A percentile compares a stretch with the other conserved stretches of the same genome.
phyloP scores from a whole-genome alignment of 345 rosid genomes.

The Hibiscus mutabilis region DNA sequence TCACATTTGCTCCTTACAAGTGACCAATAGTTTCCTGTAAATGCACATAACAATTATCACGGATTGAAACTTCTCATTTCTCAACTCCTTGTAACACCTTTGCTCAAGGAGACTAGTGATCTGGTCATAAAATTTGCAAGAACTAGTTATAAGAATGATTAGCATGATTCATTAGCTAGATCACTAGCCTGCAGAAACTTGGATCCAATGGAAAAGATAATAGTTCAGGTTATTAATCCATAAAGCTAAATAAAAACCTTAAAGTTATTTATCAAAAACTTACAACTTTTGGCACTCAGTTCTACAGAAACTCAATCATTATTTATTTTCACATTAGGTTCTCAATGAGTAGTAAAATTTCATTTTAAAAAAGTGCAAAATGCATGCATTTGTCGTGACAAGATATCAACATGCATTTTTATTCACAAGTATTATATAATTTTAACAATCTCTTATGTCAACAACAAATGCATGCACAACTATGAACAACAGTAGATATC shows the following conservation, averaged over 20 bases:
- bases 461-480: background rate
- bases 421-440: background rate
- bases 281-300: background rate
- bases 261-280: conserved; percentile 3
- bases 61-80: conserved; percentile 72
- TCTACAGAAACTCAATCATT: background rate
- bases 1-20: conserved; percentile 97
- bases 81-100: conserved; percentile 96
- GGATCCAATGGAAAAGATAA: background rate
- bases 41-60: conserved; percentile 82
- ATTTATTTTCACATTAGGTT: background rate
- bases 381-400: background rate
- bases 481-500: background rate
- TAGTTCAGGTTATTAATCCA: background rate
- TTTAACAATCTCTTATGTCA: background rate
- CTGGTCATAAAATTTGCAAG: conserved; percentile 39
- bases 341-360: background rate
- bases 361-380: background rate
- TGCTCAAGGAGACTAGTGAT: conserved; percentile 81
- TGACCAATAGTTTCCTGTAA: conserved; percentile 67
- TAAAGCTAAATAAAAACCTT: background rate
- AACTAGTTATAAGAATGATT: background rate
- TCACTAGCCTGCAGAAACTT: background rate
- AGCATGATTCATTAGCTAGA: background rate
- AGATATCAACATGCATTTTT: background rate